These are phyloP conservation scores for Daldinia childiae DNA, from an alignment of 495 filamentous ascomycete genomes.

Conservation along the genomic window DNA sequence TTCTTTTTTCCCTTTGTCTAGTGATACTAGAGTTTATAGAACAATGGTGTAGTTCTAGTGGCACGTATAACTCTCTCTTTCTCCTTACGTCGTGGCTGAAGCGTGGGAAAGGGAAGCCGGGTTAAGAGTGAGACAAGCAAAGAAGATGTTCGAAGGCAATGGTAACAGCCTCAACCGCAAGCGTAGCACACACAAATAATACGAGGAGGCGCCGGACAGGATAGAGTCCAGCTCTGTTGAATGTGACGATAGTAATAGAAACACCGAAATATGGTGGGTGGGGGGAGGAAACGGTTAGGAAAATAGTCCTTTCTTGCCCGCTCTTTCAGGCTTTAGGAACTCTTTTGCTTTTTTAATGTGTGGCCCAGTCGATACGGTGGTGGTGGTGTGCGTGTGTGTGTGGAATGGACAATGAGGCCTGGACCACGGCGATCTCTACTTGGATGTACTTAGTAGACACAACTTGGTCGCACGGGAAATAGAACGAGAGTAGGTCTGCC, in stretches of 20 bases:
- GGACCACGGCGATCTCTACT: slow-evolving; percentile 43
- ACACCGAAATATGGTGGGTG: slow-evolving; percentile 27
- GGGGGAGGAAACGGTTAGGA: slow-evolving; percentile 12
- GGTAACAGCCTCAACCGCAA: slow-evolving; percentile 11
- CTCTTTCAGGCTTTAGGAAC: slow-evolving; percentile 25
- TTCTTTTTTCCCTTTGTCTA: slow-evolving; percentile 2
- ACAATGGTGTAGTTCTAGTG: slow-evolving; percentile 5
- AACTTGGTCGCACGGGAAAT: slow-evolving; percentile 42
- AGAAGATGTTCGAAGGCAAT: slow-evolving; percentile 24
- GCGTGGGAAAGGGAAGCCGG: slow-evolving; percentile 20
- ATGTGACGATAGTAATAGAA: slow-evolving; percentile 29
- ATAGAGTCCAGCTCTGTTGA: slow-evolving; percentile 40
- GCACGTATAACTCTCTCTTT: slow-evolving; percentile 16
- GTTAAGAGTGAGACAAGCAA: slow-evolving; percentile 29
- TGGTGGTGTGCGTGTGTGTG: slow-evolving; percentile 27
- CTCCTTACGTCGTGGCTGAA: slow-evolving; percentile 39
- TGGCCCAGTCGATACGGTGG: slow-evolving; percentile 24
- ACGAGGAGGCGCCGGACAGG: slow-evolving; percentile 13
- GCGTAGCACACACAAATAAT: slow-evolving; percentile 11
- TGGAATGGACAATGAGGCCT: slow-evolving; percentile 35
- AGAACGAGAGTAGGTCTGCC: slow-evolving; percentile 25
- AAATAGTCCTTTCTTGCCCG: slow-evolving; percentile 27
- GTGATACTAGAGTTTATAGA: slow-evolving; percentile 14
- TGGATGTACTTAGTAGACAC: slow-evolving; percentile 33
- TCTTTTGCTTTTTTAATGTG: slow-evolving; percentile 39